These are phyloP conservation scores for Candida fluviatilis DNA, from an alignment of 805 yeast genomes.

Conservation along the genomic window DNA sequence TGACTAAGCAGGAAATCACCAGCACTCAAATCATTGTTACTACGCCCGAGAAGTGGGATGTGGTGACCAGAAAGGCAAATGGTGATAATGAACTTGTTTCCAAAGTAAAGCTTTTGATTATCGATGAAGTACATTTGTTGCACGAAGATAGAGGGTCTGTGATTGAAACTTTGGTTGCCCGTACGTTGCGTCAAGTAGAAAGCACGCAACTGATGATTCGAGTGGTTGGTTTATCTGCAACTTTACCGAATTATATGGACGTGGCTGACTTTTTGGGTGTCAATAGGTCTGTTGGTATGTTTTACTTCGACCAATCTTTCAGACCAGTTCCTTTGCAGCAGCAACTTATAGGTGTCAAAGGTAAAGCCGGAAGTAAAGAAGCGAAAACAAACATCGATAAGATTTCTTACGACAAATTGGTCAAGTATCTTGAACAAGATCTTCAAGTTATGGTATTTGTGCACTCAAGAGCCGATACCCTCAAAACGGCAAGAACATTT, in stretches of 20 bases:
- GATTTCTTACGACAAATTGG: conserved; percentile 71
- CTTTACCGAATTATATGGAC: conserved; percentile 85
- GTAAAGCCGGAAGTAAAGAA: conserved; percentile 74
- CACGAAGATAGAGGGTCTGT: conserved; percentile 99
- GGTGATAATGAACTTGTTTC: conserved; percentile 85
- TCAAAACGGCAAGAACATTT: conserved; percentile 71
- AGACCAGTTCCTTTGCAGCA: conserved; percentile 93
- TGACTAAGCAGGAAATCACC: conserved; percentile 70
- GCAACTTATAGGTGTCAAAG: conserved; percentile 79
- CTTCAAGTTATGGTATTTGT: conserved; percentile 96
- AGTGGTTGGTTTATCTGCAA: conserved; percentile 91
- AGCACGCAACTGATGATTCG: conserved; percentile 90
- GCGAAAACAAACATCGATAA: conserved; percentile 71
- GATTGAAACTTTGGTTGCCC: conserved; percentile 89
- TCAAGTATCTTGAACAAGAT: conserved; percentile 62
- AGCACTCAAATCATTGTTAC: conserved; percentile 83
- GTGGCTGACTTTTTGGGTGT: conserved; percentile 95
- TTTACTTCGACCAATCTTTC: conserved; percentile 88
- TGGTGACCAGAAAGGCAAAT: conserved; percentile 86
- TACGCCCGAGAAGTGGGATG: conserved; percentile 99
- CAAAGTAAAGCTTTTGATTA: conserved; percentile 79
- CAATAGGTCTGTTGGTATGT: conserved; percentile 85
- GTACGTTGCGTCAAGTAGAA: conserved; percentile 93
- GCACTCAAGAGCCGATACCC: conserved; percentile 91
- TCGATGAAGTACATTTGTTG: conserved; percentile 93